Evolutionary conservation across 1,139 yeast species (phyloP).

Genomic region (Zygosaccharomyces sapae): DNA sequence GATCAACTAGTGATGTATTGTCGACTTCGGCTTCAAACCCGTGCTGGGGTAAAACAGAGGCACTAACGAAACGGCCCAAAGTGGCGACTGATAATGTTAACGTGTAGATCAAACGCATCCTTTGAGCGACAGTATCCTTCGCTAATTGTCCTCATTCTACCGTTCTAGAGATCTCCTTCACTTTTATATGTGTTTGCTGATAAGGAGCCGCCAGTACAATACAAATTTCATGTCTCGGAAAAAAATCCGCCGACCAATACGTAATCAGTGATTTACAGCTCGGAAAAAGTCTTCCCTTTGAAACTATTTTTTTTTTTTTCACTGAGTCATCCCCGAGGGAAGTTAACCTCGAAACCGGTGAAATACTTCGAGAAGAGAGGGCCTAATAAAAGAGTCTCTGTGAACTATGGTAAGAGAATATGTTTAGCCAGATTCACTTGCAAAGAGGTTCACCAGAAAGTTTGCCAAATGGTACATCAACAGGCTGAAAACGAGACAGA

Average conservation of each 20-base stretch:
- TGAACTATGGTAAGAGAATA: not conserved
- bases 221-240: no score
- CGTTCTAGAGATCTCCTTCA: no score
- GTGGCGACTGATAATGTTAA: not conserved
- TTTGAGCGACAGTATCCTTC: no score
- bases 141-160: no score
- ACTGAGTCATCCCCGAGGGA: not conserved
- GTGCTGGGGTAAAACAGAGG: not conserved
- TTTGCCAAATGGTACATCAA: not conserved
- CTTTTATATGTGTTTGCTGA: not conserved
- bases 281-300: not conserved
- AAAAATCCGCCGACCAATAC: not conserved
- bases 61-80: not conserved
- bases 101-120: not conserved
- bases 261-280: not conserved
- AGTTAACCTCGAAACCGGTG: not conserved
- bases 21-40: not conserved
- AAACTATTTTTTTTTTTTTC: no score
- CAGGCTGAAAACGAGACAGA: not conserved
- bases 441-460: not conserved
- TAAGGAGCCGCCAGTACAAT: no score
- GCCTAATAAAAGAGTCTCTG: not conserved
- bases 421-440: not conserved
- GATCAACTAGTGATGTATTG: slow-evolving; percentile 7
- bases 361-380: not conserved